Evolutionary conservation across 306 rosid genomes (phyloP).

Genomic region (Abrus precatorius): DNA sequence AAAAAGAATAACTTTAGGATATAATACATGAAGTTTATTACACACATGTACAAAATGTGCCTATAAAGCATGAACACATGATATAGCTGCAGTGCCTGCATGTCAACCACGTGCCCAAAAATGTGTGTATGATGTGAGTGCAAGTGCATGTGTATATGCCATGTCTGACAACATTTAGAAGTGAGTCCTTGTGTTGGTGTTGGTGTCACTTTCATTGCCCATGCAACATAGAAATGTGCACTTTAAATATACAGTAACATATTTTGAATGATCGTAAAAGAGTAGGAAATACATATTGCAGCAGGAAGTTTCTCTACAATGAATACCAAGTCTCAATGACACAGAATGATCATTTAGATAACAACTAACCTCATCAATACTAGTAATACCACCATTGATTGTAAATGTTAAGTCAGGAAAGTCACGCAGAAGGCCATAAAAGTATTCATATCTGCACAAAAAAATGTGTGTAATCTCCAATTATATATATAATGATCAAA

Average conservation of each 20-base stretch:
- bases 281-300: background rate
- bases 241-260: background rate
- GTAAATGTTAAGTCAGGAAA: constrained; percentile 97
- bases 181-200: background rate
- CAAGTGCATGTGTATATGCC: background rate
- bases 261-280: constrained; percentile 19
- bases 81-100: background rate
- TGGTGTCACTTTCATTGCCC: background rate
- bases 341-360: constrained; percentile 36
- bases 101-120: background rate
- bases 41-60: constrained; percentile 16
- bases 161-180: background rate
- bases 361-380: constrained; percentile 83
- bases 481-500: constrained; percentile 32
- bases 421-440: constrained; percentile 91
- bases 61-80: constrained; percentile 5
- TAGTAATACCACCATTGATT: constrained; percentile 90
- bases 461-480: constrained; percentile 32
- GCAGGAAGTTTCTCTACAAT: constrained; percentile 1
- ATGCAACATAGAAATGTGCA: background rate
- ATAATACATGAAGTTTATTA: background rate
- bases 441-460: constrained; percentile 85
- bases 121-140: background rate
- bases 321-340: constrained; percentile 28
- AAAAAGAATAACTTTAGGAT: background rate